Base-by-base conservation (phyloP, 2,329 filamentous ascomycete species). In the Nannizziopsis barbatae region DNA sequence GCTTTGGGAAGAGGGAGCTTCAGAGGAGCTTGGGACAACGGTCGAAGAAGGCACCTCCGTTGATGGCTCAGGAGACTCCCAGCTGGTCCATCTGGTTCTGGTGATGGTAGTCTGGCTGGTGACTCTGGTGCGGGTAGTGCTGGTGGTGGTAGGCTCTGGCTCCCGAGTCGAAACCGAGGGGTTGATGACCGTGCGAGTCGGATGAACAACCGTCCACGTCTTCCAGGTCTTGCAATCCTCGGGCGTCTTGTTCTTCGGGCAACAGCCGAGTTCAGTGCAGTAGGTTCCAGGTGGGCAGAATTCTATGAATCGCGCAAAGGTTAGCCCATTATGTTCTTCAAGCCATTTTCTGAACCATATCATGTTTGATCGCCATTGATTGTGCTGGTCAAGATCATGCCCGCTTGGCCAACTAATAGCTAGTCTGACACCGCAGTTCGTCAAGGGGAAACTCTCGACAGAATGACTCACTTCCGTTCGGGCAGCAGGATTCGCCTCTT, bases 391-490 rank as follows among this genome's bases (percentile, higher is more conserved):
- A 42, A 14, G 12, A 42, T 30, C 11, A 14, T 42, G 15, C 5
- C 9, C 15, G 37, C 12, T 3, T 10, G 10, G 37, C 17, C 15
- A 39, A 17, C 37, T 15, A 39, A 17, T 14, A 5, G 6, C 18
- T 20, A 40, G 8, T 22, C 3, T 40, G 17, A 6, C 2, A 22
- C 14, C 3, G 5, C 3, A 22, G 15, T 12, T 32, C 3, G 2
- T n/a, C n/a, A 36, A 5, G 11, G 36, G 15, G 11, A 20, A 11
- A 12, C 17, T 20, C 2, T 18, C 10, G 15, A 20, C 42, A 30
- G 4, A 30, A n/a, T 11, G 17, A 48, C 50, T 43, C 36, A 51
- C 50, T 48, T 48, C 50, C 50, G 27, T 51, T 45, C 31, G 30
- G 32, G 33, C 50, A 51, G 45, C 50, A 51, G 12, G 41, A 37